A percentile compares a stretch with the other conserved stretches of the same genome.
phyloP scores from a whole-genome alignment of 2,329 filamentous ascomycete genomes.

The Neofusicoccum kwambonambiense region DNA sequence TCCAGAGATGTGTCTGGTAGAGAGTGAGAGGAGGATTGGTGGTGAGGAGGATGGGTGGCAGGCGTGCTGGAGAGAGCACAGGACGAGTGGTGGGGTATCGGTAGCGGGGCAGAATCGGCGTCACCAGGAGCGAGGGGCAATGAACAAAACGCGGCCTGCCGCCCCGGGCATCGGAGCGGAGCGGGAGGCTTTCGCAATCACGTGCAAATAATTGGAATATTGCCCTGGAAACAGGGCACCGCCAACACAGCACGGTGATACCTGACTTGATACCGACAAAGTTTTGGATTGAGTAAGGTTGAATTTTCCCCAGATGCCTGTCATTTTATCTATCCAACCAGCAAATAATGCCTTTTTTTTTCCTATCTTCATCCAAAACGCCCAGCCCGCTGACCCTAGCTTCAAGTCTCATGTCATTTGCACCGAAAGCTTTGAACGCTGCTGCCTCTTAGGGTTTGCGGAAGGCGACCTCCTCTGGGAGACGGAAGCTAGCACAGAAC shows the following conservation, averaged over 20 bases:
- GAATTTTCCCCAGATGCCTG: neutral
- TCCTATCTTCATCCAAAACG: neutral
- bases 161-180: neutral
- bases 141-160: neutral
- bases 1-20: neutral
- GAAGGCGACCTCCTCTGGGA: constrained; percentile 83
- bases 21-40: neutral
- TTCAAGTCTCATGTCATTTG: neutral
- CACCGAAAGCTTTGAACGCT: neutral
- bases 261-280: neutral
- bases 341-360: neutral
- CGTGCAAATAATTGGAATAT: neutral
- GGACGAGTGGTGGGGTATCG: neutral
- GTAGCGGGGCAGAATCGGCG: constrained; percentile 11
- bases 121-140: constrained; percentile 7
- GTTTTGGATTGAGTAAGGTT: neutral
- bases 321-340: neutral
- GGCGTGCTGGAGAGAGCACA: neutral
- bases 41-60: neutral
- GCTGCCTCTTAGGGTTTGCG: neutral
- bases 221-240: too few relatives aligned
- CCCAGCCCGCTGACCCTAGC: neutral
- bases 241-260: neutral
- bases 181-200: neutral
- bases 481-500: constrained; percentile 90